A percentile compares a stretch with the other conserved stretches of the same genome.
These are phyloP conservation scores for Chrysoporthe austroafricana DNA, from an alignment of 2,329 filamentous ascomycete species.

Conservation along the genomic window DNA sequence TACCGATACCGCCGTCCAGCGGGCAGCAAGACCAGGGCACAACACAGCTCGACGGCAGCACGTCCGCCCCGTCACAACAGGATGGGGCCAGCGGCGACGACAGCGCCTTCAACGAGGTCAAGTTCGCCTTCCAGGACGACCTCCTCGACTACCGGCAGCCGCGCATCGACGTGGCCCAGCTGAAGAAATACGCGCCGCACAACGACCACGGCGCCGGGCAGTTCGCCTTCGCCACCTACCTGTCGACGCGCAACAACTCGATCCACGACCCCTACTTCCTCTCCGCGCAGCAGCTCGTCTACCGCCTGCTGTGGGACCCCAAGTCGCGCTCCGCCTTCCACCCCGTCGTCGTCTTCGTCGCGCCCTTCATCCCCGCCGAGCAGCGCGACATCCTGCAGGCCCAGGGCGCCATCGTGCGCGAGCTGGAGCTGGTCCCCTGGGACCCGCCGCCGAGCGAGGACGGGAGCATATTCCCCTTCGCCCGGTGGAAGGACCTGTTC, in stretches of 20 bases:
- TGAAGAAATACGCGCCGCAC: constrained; percentile 24
- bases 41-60: not conserved
- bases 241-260: constrained; percentile 27
- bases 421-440: constrained; percentile 27
- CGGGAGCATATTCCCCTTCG: constrained; percentile 24
- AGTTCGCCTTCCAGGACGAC: constrained; percentile 26
- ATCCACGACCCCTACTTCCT: constrained; percentile 28
- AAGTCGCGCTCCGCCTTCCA: constrained; percentile 21
- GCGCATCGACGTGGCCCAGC: constrained; percentile 19
- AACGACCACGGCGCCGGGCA: constrained; percentile 27
- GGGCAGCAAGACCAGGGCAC: not conserved
- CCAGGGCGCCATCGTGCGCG: constrained; percentile 25
- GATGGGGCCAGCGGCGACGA: not conserved
- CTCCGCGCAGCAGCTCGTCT: constrained; percentile 28
- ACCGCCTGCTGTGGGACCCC: constrained; percentile 28
- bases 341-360: constrained; percentile 26
- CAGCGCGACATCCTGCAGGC: constrained; percentile 27
- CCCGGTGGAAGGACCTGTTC: constrained; percentile 27
- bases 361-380: constrained; percentile 26
- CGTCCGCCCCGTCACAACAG: not conserved
- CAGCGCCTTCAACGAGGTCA: constrained; percentile 24
- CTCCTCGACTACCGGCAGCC: constrained; percentile 22
- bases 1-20: constrained; percentile 4
- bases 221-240: constrained; percentile 26
- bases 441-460: constrained; percentile 21